Evolutionary conservation across 2,329 filamentous ascomycete species (phyloP), one percentile per base, ranked within the genome.

Genomic region (Kalmusia sp.): DNA sequence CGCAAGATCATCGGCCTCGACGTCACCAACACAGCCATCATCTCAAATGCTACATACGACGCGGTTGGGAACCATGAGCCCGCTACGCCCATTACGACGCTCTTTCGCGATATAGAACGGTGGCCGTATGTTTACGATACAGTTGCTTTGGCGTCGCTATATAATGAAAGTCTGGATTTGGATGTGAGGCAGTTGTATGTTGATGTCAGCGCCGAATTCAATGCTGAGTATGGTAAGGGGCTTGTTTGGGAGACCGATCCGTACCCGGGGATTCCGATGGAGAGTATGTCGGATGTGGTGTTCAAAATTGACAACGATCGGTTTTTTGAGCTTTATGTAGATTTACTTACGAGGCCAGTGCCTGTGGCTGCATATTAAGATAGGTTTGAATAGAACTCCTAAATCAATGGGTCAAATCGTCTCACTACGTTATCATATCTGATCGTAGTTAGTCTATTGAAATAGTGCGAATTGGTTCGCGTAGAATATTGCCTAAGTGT

Each of bases 1-100:
- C n/a, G n/a, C n/a, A 81, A 31, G 21, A 6, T 27, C 11, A 30
- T 45, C 22, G 12, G 12, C 11, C 21, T 45, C 21, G 40, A 45
- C 22, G 40, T 45, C 17, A 45, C 40, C 6, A 35, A 35, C 12
- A 35, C 33, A 5, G 33, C 19, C 14, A 5, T 14, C 33, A 35
- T 35, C n/a, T n/a, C 33, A 6, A 35, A 35, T 17, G 14, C n/a
- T n/a, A 35, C 33, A 14, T 35, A 35, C 33, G 33, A 35, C 33
- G 33, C 19, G n/a, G 24, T 41, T 24, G 38, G 19, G 9, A 41
- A 41, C 19, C 11, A 41, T n/a, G 19, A 21, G 11, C 38, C 38
- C 24, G 38, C 38, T n/a, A 41, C 38, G 4, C 17, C 38, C 22
- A 41, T 41, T 9, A 41, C 38, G 6, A 24, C 3, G 19, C 24